Percentiles rank a stretch among this genome's conserved stretches.
phyloP scores from a whole-genome alignment of 257 asterid species.

The Mitragyna speciosa region DNA sequence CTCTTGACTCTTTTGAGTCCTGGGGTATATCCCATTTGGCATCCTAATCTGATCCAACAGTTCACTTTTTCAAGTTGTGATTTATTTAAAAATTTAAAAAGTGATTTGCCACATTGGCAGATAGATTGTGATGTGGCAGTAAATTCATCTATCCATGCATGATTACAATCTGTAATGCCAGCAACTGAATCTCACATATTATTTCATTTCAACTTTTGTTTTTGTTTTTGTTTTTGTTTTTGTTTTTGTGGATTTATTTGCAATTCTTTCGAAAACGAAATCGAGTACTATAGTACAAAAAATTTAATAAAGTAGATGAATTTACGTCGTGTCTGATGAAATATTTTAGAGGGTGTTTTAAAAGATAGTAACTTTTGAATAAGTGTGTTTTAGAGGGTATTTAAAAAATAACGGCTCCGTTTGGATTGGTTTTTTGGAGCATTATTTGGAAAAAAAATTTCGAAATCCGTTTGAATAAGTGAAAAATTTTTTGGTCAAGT shows the following conservation, averaged over 20 bases:
- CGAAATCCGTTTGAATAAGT: too few relatives aligned
- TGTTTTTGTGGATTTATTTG: not conserved
- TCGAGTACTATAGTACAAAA: not conserved
- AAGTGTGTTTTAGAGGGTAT: too few relatives aligned
- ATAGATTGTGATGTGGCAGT: slow-evolving; percentile 1
- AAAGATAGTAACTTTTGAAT: too few relatives aligned
- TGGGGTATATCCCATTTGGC: slow-evolving; percentile 8
- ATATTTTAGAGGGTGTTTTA: too few relatives aligned
- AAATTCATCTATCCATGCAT: not conserved
- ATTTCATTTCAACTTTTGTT: not conserved
- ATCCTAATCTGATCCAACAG: slow-evolving; percentile 9
- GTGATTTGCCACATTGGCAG: not conserved
- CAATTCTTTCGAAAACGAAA: not conserved
- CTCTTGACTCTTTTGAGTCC: not conserved
- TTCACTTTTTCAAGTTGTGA: slow-evolving; percentile 3
- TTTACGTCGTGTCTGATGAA: too few relatives aligned
- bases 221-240: too few relatives aligned
- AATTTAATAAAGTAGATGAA: too few relatives aligned
- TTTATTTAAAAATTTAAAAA: not conserved
- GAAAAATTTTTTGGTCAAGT: too few relatives aligned
- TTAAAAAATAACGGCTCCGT: too few relatives aligned
- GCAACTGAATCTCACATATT: not conserved
- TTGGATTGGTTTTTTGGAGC: too few relatives aligned
- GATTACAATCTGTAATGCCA: not conserved
- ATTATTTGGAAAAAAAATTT: too few relatives aligned